Evolutionary conservation across 257 asterid genomes (phyloP).

Genomic region (Salvia hispanica): DNA sequence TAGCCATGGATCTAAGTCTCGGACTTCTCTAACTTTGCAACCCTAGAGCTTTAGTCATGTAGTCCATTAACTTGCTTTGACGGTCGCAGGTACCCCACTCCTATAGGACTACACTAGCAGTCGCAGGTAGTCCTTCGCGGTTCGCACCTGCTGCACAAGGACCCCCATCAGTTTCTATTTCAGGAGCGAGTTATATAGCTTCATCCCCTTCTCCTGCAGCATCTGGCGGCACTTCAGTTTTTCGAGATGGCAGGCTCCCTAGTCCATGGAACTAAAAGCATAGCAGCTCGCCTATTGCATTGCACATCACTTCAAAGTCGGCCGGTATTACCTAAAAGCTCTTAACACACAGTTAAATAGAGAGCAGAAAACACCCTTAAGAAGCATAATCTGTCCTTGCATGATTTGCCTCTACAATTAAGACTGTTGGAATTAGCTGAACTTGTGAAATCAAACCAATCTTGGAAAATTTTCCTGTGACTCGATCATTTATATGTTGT

Average conservation of each 20-base stretch:
- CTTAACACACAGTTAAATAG: not conserved
- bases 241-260: conserved; percentile 64
- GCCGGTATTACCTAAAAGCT: conserved; percentile 4
- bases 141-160: conserved; percentile 74
- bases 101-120: conserved; percentile 59
- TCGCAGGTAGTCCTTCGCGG: conserved; percentile 71
- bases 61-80: conserved; percentile 15
- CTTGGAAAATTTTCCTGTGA: not conserved
- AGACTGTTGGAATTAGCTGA: conserved; percentile 3
- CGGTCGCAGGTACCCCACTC: conserved; percentile 61
- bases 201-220: conserved; percentile 97
- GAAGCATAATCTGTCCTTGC: conserved; percentile 21
- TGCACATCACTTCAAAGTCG: conserved; percentile 1
- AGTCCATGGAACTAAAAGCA: conserved; percentile 66
- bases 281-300: not conserved
- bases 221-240: conserved; percentile 84
- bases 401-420: not conserved
- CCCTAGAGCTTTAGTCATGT: conserved; percentile 16
- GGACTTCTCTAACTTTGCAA: not conserved
- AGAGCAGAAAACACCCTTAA: not conserved
- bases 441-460: conserved; percentile 10
- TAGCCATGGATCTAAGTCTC: not conserved
- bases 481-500: conserved; percentile 3
- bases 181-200: conserved; percentile 67
- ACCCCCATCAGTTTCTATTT: conserved; percentile 56